These are phyloP conservation scores for Ormosia semicastrata DNA, from an alignment of 306 rosid species.

Conservation along the genomic window DNA sequence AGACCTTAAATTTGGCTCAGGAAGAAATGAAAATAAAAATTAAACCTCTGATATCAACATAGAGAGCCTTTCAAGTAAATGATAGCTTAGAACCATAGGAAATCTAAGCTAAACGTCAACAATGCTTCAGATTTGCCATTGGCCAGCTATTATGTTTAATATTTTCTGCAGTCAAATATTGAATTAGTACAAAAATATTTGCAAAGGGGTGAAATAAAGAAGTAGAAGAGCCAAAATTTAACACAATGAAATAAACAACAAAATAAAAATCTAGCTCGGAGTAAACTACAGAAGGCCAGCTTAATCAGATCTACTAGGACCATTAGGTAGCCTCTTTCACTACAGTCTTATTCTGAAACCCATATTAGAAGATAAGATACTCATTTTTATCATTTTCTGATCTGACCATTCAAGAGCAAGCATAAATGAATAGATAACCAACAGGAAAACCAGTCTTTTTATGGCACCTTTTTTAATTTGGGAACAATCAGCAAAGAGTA, in stretches of 20 bases:
- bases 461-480: neutral
- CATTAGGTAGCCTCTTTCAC: neutral
- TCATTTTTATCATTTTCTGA: neutral
- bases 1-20: neutral
- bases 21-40: neutral
- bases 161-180: neutral
- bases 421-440: neutral
- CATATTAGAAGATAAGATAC: neutral
- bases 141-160: no score
- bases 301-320: neutral
- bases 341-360: neutral
- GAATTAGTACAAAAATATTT: neutral
- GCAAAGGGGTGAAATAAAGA: neutral
- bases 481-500: neutral
- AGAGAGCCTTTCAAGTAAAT: neutral
- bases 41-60: neutral
- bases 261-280: neutral
- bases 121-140: neutral
- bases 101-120: neutral
- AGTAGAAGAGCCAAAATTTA: neutral
- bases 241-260: neutral
- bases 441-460: neutral
- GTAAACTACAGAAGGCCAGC: neutral
- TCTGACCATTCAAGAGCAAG: neutral
- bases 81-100: neutral